phyloP scores from a whole-genome alignment of 768 basidiomycete species.

The Boletus tylopilopsis region DNA sequence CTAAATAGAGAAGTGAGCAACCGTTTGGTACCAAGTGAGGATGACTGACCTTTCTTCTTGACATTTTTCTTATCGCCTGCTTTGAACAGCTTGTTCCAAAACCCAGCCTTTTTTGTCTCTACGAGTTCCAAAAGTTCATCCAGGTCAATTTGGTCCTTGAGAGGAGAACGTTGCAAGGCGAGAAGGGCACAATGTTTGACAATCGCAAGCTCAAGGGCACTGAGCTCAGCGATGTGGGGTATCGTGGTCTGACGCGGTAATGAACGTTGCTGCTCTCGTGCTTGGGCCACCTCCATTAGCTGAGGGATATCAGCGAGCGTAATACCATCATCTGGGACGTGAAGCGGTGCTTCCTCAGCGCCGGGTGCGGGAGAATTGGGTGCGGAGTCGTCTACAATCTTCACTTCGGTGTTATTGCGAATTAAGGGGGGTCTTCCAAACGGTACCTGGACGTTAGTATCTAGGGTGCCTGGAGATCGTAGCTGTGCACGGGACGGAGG shows the following conservation, averaged over 20 bases:
- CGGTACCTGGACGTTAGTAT: constrained; percentile 41
- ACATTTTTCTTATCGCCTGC: constrained; percentile 84
- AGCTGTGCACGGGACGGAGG: constrained; percentile 36
- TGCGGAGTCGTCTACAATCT: constrained; percentile 80
- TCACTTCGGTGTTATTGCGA: constrained; percentile 80
- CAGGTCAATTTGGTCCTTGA: constrained; percentile 80
- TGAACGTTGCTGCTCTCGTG: constrained; percentile 82
- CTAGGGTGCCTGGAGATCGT: constrained; percentile 36
- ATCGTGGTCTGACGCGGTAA: constrained; percentile 73
- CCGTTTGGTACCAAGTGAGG: constrained; percentile 1
- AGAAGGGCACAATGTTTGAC: constrained; percentile 90
- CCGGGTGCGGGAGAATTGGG: constrained; percentile 66
- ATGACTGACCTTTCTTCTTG: constrained; percentile 77
- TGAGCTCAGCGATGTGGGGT: constrained; percentile 82
- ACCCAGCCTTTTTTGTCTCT: constrained; percentile 87
- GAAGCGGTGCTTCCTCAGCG: constrained; percentile 36
- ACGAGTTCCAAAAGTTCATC: constrained; percentile 94
- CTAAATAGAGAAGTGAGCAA: constrained; percentile 37
- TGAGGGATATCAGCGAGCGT: constrained; percentile 94
- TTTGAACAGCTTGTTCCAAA: constrained; percentile 97
- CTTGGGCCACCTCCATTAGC: constrained; percentile 88
- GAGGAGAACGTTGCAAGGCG: constrained; percentile 68
- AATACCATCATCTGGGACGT: constrained; percentile 70
- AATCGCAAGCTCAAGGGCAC: constrained; percentile 79
- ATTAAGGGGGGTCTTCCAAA: constrained; percentile 62